phyloP scores from a whole-genome alignment of 2,329 filamentous ascomycete genomes.

The Tolypocladium tropicale region DNA sequence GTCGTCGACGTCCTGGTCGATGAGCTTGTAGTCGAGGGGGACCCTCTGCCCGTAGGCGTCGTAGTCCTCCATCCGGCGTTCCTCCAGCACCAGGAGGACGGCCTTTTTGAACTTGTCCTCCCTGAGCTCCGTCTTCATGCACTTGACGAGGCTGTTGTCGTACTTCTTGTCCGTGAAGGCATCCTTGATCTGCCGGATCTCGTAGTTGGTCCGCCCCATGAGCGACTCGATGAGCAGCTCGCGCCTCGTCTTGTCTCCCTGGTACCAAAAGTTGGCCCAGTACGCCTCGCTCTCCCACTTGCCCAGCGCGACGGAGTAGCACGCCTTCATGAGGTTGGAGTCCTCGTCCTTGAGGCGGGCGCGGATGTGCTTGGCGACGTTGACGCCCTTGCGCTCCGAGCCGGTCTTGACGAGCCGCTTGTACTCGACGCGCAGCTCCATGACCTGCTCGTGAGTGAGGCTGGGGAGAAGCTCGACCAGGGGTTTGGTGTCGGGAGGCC shows the following conservation, averaged over 20 bases:
- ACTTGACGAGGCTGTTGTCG: constrained; percentile 65
- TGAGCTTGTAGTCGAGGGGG: constrained; percentile 45
- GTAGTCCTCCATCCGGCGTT: constrained; percentile 70
- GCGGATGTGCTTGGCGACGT: constrained; percentile 78
- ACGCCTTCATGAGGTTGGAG: constrained; percentile 76
- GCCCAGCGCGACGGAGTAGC: constrained; percentile 81
- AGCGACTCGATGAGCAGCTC: constrained; percentile 89
- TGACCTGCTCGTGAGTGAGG: constrained; percentile 77
- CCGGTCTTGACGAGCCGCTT: constrained; percentile 81
- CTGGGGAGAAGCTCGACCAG: constrained; percentile 77
- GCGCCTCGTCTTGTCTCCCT: constrained; percentile 70
- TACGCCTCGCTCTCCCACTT: constrained; percentile 90
- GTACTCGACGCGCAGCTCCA: constrained; percentile 80
- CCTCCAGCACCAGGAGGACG: constrained; percentile 74
- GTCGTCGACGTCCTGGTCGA: constrained; percentile 62
- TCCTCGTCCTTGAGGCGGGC: constrained; percentile 62
- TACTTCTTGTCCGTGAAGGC: constrained; percentile 91
- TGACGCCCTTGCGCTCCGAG: constrained; percentile 63
- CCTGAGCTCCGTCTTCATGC: constrained; percentile 87
- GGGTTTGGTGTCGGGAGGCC: constrained; percentile 54
- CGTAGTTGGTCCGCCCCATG: constrained; percentile 82
- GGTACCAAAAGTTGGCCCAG: constrained; percentile 98
- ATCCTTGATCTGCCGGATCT: constrained; percentile 78
- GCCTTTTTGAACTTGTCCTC: constrained; percentile 94
- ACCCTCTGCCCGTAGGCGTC: constrained; percentile 52